A percentile compares a stretch with the other conserved stretches of the same genome.
phyloP scores from a whole-genome alignment of 805 yeast species.

The Candida quercuum region DNA sequence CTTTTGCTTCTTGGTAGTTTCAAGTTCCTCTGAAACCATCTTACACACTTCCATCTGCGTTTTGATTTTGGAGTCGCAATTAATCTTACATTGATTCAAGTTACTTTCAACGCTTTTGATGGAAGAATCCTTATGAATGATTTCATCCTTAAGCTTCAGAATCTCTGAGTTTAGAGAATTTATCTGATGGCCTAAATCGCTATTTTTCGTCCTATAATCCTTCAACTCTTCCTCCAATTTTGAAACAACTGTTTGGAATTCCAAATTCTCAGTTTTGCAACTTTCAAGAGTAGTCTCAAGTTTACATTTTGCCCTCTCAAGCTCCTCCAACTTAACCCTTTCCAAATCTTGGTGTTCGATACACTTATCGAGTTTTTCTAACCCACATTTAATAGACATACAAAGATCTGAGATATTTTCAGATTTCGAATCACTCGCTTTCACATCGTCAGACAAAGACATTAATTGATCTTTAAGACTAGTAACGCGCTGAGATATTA shows the following conservation, averaged over 20 bases:
- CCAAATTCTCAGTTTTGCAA: slow-evolving; percentile 1
- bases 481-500: no score
- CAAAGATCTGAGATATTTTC: slow-evolving; percentile 9
- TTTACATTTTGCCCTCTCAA: slow-evolving; percentile 2
- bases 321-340: slow-evolving; percentile 3
- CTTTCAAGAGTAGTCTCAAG: slow-evolving; percentile 2
- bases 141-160: neutral
- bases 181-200: no score
- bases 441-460: neutral
- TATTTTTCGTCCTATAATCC: no score
- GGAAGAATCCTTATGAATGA: neutral
- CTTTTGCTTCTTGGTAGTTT: slow-evolving; percentile 18
- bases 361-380: slow-evolving; percentile 14
- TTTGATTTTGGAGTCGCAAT: slow-evolving; percentile 30
- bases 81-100: slow-evolving; percentile 17
- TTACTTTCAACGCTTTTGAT: slow-evolving; percentile 11
- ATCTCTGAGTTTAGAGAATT: no score
- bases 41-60: slow-evolving; percentile 30
- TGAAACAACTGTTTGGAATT: no score
- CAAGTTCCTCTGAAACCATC: slow-evolving; percentile 25
- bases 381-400: slow-evolving; percentile 6
- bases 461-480: no score
- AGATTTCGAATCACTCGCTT: neutral
- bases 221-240: no score
- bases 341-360: slow-evolving; percentile 14